Evolutionary conservation across 805 yeast genomes (phyloP), one percentile per base, ranked within the genome.

Genomic region (Zygosaccharomyces bisporus): DNA sequence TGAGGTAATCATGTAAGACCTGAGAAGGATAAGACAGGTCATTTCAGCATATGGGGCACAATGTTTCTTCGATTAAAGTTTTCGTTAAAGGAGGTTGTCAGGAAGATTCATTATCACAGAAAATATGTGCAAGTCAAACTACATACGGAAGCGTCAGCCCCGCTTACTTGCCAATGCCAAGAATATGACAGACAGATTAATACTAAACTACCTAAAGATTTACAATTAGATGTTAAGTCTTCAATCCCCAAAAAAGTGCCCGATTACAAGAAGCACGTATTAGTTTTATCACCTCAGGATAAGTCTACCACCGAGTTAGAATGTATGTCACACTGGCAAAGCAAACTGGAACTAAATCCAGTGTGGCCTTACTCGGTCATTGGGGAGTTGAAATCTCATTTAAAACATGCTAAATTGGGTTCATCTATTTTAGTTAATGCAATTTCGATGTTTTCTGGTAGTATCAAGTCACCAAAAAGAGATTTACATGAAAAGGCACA

Each of bases 261-360:
- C 1, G 39, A 24, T 2, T 60, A 55, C 27, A 52, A 52, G 19
- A 57, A 52, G 42, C 66, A 61, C 34, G 46, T 57, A 13, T 27
- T 58, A 31, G 43, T 60, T 12, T 30, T 60, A 14, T 53, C 60
- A 2, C 52, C 55, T 7, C 40, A 44, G 8, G 46, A 52, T n/a
- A 34, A 44, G 10, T 36, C 39, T 13, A 43, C 37, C 10, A 25
- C 39, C 5, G 47, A 41, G 2, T 41, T 47, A 18, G 51, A 37
- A 21, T 57, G 60, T 59, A 39, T 45, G 25, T 18, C 47, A 4
- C 32, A 40, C 9, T 61, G 66, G 66, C 54, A 53, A 23, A 46
- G 52, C 8, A 58, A 54, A 34, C 33, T 60, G 13, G 63, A 61
- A 35, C 29, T 52, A 27, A 51, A 55, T 37, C 37, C 27, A 4